These are phyloP conservation scores for Ambrosia hybrid DNA, from an alignment of 140 eudicot genomes.

Conservation along the genomic window DNA sequence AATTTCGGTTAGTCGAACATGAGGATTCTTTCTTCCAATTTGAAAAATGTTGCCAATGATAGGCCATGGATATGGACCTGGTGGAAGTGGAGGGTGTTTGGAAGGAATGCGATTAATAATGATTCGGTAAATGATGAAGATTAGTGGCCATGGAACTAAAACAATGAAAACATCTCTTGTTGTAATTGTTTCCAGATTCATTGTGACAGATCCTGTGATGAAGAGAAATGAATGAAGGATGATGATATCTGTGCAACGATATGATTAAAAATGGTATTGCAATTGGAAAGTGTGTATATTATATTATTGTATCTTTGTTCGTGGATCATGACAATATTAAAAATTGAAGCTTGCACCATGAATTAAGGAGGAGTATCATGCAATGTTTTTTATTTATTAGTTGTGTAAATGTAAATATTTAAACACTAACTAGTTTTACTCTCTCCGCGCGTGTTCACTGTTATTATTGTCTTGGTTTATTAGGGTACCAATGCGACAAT, in stretches of 20 bases:
- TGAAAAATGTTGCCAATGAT: slow-evolving; percentile 47
- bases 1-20: slow-evolving; percentile 30
- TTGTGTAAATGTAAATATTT: neutral
- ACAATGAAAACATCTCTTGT: slow-evolving; percentile 16
- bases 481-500: no score
- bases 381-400: neutral
- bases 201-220: neutral
- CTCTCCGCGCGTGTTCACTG: no score
- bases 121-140: slow-evolving; percentile 15
- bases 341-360: slow-evolving; percentile 11
- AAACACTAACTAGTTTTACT: no score
- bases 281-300: neutral
- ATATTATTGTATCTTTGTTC: neutral
- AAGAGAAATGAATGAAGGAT: no score
- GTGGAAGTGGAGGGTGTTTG: slow-evolving; percentile 36
- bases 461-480: no score
- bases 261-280: neutral
- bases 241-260: no score
- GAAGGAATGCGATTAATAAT: slow-evolving; percentile 19
- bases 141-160: slow-evolving; percentile 6
- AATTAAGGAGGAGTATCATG: slow-evolving; percentile 1
- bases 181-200: slow-evolving; percentile 1
- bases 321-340: neutral
- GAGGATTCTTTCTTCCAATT: slow-evolving; percentile 29
- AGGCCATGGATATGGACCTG: slow-evolving; percentile 51